Evolutionary conservation across 192 early-diverging fungal species (phyloP).

Genomic region (Backusella mclennaniae): DNA sequence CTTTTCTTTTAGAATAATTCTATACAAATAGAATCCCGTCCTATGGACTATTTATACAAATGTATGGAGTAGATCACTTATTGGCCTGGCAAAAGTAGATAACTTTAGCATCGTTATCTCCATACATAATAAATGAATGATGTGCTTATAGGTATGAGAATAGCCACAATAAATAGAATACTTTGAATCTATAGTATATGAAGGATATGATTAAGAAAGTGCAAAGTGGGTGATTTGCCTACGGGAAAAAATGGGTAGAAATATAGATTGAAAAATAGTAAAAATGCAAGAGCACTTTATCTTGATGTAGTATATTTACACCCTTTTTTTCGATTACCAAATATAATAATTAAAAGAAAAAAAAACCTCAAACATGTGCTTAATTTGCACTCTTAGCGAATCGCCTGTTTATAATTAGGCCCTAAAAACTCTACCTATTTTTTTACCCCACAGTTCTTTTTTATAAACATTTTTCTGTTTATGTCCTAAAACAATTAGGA

Average conservation of each 20-base stretch:
- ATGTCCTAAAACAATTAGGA: background rate
- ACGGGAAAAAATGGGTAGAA: slow-evolving; percentile 2
- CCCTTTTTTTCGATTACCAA: background rate
- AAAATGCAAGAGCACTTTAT: background rate
- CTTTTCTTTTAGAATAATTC: background rate
- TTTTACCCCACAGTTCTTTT: background rate
- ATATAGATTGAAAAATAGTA: background rate
- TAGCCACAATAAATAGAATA: background rate
- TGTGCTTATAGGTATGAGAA: background rate
- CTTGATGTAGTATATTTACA: background rate
- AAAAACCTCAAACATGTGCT: background rate
- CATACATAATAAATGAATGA: background rate
- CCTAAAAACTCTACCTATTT: background rate
- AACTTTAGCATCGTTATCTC: background rate
- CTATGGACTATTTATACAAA: background rate
- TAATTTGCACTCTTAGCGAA: background rate
- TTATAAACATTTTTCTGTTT: too few relatives aligned
- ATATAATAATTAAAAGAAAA: background rate
- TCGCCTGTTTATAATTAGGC: background rate
- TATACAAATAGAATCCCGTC: background rate
- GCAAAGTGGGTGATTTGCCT: background rate
- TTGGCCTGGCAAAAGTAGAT: background rate
- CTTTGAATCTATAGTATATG: background rate
- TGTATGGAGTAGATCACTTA: background rate
- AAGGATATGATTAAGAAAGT: background rate